These are phyloP conservation scores for Venturia carpophila DNA, from an alignment of 2,329 filamentous ascomycete species.

Conservation along the genomic window DNA sequence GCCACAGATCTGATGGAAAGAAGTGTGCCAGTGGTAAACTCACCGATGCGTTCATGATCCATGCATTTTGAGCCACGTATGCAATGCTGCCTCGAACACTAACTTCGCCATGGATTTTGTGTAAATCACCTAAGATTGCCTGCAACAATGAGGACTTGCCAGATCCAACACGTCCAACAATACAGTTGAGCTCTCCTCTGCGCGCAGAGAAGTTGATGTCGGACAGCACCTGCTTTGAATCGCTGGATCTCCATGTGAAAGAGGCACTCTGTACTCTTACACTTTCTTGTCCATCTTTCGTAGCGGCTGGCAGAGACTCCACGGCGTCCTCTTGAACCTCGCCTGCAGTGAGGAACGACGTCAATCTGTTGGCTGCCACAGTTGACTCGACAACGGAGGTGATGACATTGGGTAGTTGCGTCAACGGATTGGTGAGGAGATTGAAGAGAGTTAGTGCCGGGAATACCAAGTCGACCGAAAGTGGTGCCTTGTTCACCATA, in stretches of 20 bases:
- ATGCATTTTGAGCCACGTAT: constrained; percentile 17
- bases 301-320: not conserved
- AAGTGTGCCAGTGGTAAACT: not conserved
- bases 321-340: constrained; percentile 15
- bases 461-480: constrained; percentile 17
- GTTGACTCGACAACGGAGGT: constrained; percentile 17
- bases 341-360: constrained; percentile 5
- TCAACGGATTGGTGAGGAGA: constrained; percentile 15
- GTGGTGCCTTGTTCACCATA: constrained; percentile 10
- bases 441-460: constrained; percentile 18
- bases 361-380: constrained; percentile 11
- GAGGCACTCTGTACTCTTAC: constrained; percentile 3
- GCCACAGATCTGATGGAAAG: too few relatives aligned
- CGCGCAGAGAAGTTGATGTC: constrained; percentile 9
- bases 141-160: constrained; percentile 17
- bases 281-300: constrained; percentile 4
- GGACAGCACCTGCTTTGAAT: constrained; percentile 3
- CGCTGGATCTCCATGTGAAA: constrained; percentile 12
- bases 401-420: constrained; percentile 14
- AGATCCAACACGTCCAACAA: constrained; percentile 16
- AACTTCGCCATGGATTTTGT: constrained; percentile 13
- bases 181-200: constrained; percentile 17
- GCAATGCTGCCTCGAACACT: constrained; percentile 15
- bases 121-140: constrained; percentile 17
- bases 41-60: constrained; percentile 17